Percentiles rank a stretch among this genome's conserved stretches.
phyloP scores from a whole-genome alignment of 495 filamentous ascomycete genomes.

The Cudoniella acicularis region DNA sequence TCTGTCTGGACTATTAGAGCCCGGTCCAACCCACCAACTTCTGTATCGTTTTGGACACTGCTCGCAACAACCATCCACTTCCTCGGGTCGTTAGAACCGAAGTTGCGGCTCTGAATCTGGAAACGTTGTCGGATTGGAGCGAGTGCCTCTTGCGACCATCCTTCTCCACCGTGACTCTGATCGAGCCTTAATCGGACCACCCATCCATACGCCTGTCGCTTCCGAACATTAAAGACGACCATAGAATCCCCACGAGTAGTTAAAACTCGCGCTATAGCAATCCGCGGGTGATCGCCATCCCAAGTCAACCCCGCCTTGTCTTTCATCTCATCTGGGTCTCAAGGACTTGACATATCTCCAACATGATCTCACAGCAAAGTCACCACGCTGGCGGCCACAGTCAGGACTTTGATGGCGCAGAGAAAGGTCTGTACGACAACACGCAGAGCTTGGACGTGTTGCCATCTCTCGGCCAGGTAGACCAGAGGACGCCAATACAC shows the following conservation, averaged over 20 bases:
- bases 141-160: slow-evolving; percentile 1
- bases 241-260: no score
- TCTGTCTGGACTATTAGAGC: slow-evolving; percentile 15
- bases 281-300: not conserved
- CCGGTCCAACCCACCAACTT: slow-evolving; percentile 11
- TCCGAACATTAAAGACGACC: no score
- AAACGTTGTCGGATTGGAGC: not conserved
- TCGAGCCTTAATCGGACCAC: no score
- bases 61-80: slow-evolving; percentile 9
- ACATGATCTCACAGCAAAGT: slow-evolving; percentile 19
- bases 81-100: slow-evolving; percentile 25
- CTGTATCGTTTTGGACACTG: slow-evolving; percentile 19
- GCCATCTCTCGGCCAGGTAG: slow-evolving; percentile 27
- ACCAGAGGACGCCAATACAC: slow-evolving; percentile 23
- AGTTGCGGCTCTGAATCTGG: slow-evolving; percentile 23
- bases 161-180: not conserved
- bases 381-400: slow-evolving; percentile 13
- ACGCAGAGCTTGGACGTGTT: slow-evolving; percentile 25
- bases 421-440: slow-evolving; percentile 39
- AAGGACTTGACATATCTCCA: slow-evolving; percentile 26
- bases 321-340: slow-evolving; percentile 5
- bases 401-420: slow-evolving; percentile 33
- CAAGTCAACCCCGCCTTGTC: not conserved
- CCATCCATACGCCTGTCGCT: no score
- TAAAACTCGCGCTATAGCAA: not conserved